phyloP scores from a whole-genome alignment of 2,329 filamentous ascomycete species.

The Blumeria hordei region DNA sequence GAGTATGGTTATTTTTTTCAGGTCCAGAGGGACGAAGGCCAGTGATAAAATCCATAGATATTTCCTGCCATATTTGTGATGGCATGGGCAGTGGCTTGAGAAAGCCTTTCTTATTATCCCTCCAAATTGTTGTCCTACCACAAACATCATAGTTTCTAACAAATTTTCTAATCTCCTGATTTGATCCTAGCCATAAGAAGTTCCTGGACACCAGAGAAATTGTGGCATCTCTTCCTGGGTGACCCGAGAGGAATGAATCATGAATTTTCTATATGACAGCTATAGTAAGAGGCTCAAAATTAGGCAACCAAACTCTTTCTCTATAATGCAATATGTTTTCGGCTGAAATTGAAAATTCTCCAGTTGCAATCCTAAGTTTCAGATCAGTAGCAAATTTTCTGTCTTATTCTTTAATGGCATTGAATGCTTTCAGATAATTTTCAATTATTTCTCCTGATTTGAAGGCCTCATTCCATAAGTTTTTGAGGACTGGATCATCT shows the following conservation, averaged over 20 bases:
- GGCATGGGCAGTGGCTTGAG: conserved; percentile 1
- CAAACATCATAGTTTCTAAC: background rate
- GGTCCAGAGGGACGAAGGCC: background rate
- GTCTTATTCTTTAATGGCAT: background rate
- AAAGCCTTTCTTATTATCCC: conserved; percentile 2
- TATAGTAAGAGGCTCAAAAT: background rate
- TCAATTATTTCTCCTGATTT: background rate
- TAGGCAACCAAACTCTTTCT: background rate
- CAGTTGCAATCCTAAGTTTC: background rate
- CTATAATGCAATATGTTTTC: background rate
- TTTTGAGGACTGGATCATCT: background rate
- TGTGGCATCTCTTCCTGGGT: background rate
- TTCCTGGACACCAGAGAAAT: background rate
- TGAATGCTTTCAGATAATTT: background rate
- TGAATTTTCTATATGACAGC: background rate
- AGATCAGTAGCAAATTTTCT: background rate
- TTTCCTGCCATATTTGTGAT: background rate
- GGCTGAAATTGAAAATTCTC: background rate
- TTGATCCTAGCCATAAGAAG: background rate
- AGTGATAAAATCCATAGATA: conserved; percentile 2
- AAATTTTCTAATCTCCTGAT: background rate
- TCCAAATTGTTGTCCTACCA: background rate
- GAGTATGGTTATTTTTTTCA: background rate
- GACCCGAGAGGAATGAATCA: background rate
- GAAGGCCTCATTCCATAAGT: background rate